A percentile compares a stretch with the other conserved stretches of the same genome.
Evolutionary conservation across 2,329 filamentous ascomycete genomes (phyloP).

Genomic region (Monosporascus ibericus): DNA sequence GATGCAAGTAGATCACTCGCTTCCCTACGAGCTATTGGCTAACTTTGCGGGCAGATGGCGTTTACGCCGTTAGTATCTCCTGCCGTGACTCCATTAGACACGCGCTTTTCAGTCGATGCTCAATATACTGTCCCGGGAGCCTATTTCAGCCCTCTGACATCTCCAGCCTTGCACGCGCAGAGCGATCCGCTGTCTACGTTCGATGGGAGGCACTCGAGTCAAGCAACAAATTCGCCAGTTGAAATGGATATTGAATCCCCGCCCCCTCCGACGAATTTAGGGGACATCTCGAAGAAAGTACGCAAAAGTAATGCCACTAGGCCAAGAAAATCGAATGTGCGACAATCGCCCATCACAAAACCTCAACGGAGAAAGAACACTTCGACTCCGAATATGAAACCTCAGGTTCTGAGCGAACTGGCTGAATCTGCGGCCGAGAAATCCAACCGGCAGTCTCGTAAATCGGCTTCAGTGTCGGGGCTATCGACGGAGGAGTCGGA

Average conservation of each 20-base stretch:
- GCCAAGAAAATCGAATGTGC: constrained; percentile 49
- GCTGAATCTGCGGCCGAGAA: constrained; percentile 33
- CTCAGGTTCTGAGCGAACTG: constrained; percentile 49
- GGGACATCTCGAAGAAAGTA: constrained; percentile 45
- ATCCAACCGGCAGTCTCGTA: constrained; percentile 18
- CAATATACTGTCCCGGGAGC: constrained; percentile 60
- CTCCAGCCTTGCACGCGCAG: constrained; percentile 72
- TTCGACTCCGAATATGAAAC: constrained; percentile 50
- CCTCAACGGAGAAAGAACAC: constrained; percentile 50
- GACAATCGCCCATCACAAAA: constrained; percentile 69
- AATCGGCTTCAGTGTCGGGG: constrained; percentile 29
- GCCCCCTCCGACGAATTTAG: constrained; percentile 31
- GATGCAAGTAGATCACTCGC: constrained; percentile 41
- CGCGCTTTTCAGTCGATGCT: constrained; percentile 56
- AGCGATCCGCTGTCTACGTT: constrained; percentile 43
- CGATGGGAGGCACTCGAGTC: constrained; percentile 34
- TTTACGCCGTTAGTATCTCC: constrained; percentile 80
- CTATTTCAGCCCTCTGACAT: constrained; percentile 80
- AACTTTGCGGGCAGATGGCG: constrained; percentile 48
- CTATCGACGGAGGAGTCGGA: constrained; percentile 50
- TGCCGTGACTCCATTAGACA: constrained; percentile 74
- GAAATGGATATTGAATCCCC: constrained; percentile 50
- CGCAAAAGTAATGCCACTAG: constrained; percentile 48
- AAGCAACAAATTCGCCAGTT: constrained; percentile 46
- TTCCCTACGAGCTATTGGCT: constrained; percentile 13